Base-by-base conservation (phyloP, 176 grass and related monocot species). In the Elaeis guineensis region DNA sequence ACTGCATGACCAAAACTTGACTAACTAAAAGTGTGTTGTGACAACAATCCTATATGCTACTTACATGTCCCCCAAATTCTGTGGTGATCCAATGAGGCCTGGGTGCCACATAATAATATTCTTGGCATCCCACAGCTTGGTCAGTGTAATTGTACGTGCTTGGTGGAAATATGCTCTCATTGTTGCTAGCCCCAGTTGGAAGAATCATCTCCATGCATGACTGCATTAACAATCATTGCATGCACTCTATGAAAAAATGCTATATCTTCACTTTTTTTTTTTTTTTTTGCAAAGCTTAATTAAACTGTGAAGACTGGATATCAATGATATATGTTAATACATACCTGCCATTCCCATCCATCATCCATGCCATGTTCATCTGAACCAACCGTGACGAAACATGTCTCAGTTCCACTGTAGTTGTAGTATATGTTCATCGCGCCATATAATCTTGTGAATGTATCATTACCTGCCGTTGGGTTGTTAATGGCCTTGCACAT, bases 391-490 rank as follows among this genome's bases (percentile, higher is more conserved):
- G 23, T 49, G 8, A 51, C 15, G 5, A 89, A 29, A 72, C 86
- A 84, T 8, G 17, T 3, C 0, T 39, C 16, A 2, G 3, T 28
- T 28, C 86, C 77, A 14, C 74, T 81, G 55, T 84, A 66, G 79
- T 79, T 90, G 86, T 90, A 90, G 71, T 81, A 89, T 16, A 89
- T 65, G 28, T 8, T 16, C 66, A 89, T 32, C 14, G 74, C 78
- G 15, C 30, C 81, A 2, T 64, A 67, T 25, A 90, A 12, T 69
- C 63, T 18, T 1, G 67, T 3, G 4, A 90, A 21, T 8, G 57
- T 77, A 50, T 70, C 69, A 11, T 58, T 63, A 2, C 77, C 71
- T 1, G 77, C 25, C 15, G n/a, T 35, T 1, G 77, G 77, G 9
- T 68, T 4, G 81, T 89, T 71, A 5, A 89, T 78, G 22, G 81